Base-by-base conservation (phyloP, 257 asterid genomes). In the Fraxinus anomala region DNA sequence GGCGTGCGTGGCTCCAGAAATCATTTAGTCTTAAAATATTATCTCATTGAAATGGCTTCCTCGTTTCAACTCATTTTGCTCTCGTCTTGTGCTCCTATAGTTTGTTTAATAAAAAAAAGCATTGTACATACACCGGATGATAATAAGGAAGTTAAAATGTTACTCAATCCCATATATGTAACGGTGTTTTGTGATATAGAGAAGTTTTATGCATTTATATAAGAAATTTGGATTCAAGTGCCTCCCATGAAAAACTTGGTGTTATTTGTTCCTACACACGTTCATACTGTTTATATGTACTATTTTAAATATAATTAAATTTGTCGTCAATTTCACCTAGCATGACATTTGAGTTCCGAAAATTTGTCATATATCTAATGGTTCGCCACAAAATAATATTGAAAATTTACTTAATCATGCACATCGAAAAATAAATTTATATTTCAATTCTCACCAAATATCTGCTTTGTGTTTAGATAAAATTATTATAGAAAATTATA, bases 1-100 rank as follows among this genome's bases (percentile, higher is more conserved):
- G 87, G 94, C 83, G 81, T 76, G 84, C 86, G n/a, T 90, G 97
- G 96, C 68, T 92, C 24, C 90, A 86, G 36, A 92, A 85, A 56
- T 86, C 89, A 21, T 79, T 87, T 39, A 81, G 42, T 78, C 85
- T 83, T 87, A 88, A 80, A 75, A 77, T 83, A 63, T 61, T 17
- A 11, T 80, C 88, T 40, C 84, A 76, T 37, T 86, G 80, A 82
- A 68, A 10, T 4, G 31, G 24, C 21, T 11, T 40, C 49, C 4
- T 13, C 13, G 19, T 17, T 31, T 61, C 24, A 54, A 16, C 9
- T 54, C 24, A 3, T 16, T 1, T 13, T 8, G 19, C 11, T 31
- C 23, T 16, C 23, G 7, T 5, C 0, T 24, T 7, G 49, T 16
- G 10, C 26, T 54, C 65, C 16, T 40, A 2, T 40, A 11, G 16